Conservation (phyloP, 371 early-diverging fungal species). For the Cokeromyces recurvatus region DNA sequence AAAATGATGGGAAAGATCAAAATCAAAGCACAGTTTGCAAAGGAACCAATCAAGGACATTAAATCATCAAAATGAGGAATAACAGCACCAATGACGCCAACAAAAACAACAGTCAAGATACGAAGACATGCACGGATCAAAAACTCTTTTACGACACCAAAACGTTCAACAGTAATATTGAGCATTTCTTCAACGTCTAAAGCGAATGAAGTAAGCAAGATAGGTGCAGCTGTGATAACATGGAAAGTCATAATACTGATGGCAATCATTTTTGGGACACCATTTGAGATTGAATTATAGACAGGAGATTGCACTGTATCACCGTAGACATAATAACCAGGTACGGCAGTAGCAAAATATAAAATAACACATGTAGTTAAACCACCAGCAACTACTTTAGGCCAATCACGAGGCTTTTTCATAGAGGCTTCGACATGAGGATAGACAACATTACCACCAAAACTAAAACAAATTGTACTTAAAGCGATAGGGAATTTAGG, state of each 20-base stretch:
- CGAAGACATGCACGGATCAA: conserved; percentile 55
- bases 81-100: conserved; percentile 59
- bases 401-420: conserved; percentile 73
- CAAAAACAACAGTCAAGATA: conserved; percentile 39
- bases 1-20: conserved; percentile 83
- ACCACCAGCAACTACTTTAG: conserved; percentile 63
- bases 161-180: conserved; percentile 48
- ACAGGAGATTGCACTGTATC: conserved; percentile 66
- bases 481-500: conserved; percentile 53
- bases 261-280: conserved; percentile 58
- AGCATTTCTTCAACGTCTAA: conserved; percentile 65
- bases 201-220: conserved; percentile 77
- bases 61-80: conserved; percentile 82
- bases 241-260: conserved; percentile 78
- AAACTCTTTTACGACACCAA: conserved; percentile 50
- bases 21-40: conserved; percentile 72
- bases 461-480: conserved; percentile 70
- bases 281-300: conserved; percentile 64
- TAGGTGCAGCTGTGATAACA: conserved; percentile 79
- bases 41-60: conserved; percentile 80
- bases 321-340: conserved; percentile 87
- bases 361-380: conserved; percentile 66
- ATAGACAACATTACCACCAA: conserved; percentile 78
- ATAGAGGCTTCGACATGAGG: conserved; percentile 86
- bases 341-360: conserved; percentile 69